Conservation (phyloP, 2,329 filamentous ascomycete genomes). For the Arachnopeziza araneosa region DNA sequence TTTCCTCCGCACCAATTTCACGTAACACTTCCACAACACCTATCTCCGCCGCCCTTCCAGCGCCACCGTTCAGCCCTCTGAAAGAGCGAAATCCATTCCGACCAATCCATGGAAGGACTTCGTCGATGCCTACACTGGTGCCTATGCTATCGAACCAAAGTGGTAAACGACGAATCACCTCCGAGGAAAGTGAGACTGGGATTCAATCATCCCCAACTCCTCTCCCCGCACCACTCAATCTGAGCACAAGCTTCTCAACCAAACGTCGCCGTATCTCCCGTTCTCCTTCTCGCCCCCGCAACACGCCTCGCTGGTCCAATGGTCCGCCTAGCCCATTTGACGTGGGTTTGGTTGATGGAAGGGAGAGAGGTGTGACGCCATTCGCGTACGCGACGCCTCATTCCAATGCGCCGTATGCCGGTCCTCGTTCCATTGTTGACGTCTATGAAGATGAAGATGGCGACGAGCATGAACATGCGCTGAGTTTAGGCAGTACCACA, state of each 20-base stretch:
- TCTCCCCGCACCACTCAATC: slow-evolving; percentile 4
- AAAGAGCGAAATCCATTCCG: slow-evolving; percentile 33
- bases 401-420: slow-evolving; percentile 50
- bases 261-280: slow-evolving; percentile 40
- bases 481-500: slow-evolving; percentile 21
- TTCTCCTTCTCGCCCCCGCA: slow-evolving; percentile 49
- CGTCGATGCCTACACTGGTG: slow-evolving; percentile 44
- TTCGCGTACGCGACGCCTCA: slow-evolving; percentile 72
- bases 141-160: slow-evolving; percentile 32
- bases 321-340: slow-evolving; percentile 26
- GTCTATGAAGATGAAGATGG: slow-evolving; percentile 17
- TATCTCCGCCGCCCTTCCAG: slow-evolving; percentile 16
- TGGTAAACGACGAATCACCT: slow-evolving; percentile 41
- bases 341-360: background rate
- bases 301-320: slow-evolving; percentile 51
- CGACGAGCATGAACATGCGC: slow-evolving; percentile 18
- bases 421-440: slow-evolving; percentile 13
- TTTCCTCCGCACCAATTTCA: slow-evolving; percentile 27
- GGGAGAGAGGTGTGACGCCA: slow-evolving; percentile 44
- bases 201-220: slow-evolving; percentile 21
- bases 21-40: slow-evolving; percentile 23
- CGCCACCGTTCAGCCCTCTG: slow-evolving; percentile 18
- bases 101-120: slow-evolving; percentile 46
- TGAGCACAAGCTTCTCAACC: slow-evolving; percentile 5
- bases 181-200: slow-evolving; percentile 16